Evolutionary conservation across 257 asterid species (phyloP).

Genomic region (Agastache rugosa): DNA sequence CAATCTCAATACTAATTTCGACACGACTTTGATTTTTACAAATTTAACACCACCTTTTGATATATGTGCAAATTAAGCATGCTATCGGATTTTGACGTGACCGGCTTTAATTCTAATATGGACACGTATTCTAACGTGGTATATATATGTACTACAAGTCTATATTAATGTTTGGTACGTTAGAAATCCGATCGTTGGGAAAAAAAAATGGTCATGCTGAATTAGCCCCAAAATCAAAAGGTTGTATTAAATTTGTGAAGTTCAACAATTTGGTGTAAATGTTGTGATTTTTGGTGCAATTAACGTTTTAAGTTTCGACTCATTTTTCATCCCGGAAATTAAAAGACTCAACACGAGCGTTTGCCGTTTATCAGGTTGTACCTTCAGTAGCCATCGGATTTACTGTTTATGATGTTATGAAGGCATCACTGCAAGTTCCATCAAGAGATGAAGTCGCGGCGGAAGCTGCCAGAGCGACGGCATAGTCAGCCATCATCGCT

Average conservation of each 20-base stretch:
- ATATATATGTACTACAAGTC: no score
- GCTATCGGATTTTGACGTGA: no score
- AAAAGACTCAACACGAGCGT: constrained; percentile 8
- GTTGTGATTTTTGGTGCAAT: background rate
- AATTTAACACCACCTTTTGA: no score
- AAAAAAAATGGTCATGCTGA: no score
- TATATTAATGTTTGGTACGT: no score
- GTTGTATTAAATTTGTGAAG: background rate
- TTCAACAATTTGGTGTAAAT: no score
- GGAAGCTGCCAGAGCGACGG: constrained; percentile 46
- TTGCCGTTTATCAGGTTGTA: constrained; percentile 62
- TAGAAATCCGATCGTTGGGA: no score
- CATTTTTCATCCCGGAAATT: constrained; percentile 20
- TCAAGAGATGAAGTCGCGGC: constrained; percentile 63
- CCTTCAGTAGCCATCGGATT: constrained; percentile 98
- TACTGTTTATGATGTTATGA: constrained; percentile 81
- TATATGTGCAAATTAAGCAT: no score
- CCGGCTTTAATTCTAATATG: no score
- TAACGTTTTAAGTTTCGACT: background rate
- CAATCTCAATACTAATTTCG: background rate
- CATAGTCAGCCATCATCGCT: constrained; percentile 47
- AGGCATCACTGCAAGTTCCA: constrained; percentile 81
- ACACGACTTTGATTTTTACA: no score
- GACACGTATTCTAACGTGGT: no score
- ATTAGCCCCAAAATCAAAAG: background rate